Conservation (phyloP, 23 red algal species). For the Agarophyton chilense region DNA sequence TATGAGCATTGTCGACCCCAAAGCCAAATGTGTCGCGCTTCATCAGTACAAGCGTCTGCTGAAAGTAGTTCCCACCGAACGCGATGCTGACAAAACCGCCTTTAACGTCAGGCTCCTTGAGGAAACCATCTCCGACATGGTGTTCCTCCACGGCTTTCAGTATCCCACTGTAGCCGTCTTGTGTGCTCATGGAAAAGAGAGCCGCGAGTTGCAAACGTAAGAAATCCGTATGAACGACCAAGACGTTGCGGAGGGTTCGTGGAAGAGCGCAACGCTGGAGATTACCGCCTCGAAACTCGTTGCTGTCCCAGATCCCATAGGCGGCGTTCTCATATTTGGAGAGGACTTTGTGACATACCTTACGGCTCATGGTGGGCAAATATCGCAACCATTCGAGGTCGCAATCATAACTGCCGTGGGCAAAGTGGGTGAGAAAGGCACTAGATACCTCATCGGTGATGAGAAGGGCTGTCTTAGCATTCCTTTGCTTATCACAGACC, state of each 20-base stretch:
- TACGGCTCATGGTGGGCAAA: slow-evolving; percentile 1
- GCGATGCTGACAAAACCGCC: slow-evolving; percentile 71
- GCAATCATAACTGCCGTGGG: slow-evolving; percentile 69
- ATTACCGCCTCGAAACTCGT: slow-evolving; percentile 65
- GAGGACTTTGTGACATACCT: slow-evolving; percentile 79
- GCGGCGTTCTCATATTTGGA: slow-evolving; percentile 80
- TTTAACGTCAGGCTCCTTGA: slow-evolving; percentile 92
- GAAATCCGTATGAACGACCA: slow-evolving; percentile 75
- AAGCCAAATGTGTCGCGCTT: slow-evolving; percentile 74
- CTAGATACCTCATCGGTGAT: slow-evolving; percentile 88
- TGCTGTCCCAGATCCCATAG: slow-evolving; percentile 74
- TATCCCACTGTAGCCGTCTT: slow-evolving; percentile 88
- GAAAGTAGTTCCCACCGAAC: slow-evolving; percentile 85
- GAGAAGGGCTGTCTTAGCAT: slow-evolving; percentile 82
- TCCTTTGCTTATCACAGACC: slow-evolving; percentile 66
- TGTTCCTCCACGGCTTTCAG: slow-evolving; percentile 82
- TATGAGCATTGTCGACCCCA: slow-evolving; percentile 87
- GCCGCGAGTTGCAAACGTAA: slow-evolving; percentile 62
- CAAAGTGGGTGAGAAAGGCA: slow-evolving; percentile 64
- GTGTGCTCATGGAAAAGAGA: slow-evolving; percentile 44
- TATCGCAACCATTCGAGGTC: slow-evolving; percentile 48
- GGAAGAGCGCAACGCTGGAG: slow-evolving; percentile 68
- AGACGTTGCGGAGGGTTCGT: slow-evolving; percentile 70
- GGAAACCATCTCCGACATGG: slow-evolving; percentile 76
- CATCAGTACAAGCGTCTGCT: slow-evolving; percentile 86